Percentiles rank a stretch among this genome's conserved stretches.
phyloP scores from a whole-genome alignment of 2,329 filamentous ascomycete species.

The Talaromyces verruculosus region DNA sequence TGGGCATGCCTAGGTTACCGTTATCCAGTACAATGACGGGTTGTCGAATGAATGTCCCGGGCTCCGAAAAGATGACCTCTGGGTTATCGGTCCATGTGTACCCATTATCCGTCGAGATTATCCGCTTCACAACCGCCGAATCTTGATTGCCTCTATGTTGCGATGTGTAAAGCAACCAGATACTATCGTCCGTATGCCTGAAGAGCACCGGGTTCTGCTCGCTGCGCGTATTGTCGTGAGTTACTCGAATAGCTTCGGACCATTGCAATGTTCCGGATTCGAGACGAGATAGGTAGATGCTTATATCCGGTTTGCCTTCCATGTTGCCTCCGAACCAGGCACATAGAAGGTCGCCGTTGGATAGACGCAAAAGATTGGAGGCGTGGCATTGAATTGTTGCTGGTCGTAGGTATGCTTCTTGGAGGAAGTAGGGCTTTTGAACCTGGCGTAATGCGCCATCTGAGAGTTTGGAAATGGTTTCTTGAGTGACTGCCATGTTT shows the following conservation, averaged over 20 bases:
- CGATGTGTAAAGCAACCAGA: conserved; percentile 50
- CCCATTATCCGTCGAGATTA: conserved; percentile 39
- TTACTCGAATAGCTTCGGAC: conserved; percentile 39
- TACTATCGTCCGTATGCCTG: conserved; percentile 34
- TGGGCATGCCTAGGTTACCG: conserved; percentile 45
- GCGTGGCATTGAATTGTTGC: conserved; percentile 48
- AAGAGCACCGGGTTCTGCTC: conserved; percentile 51
- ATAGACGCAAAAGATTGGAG: conserved; percentile 46
- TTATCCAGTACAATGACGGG: conserved; percentile 41
- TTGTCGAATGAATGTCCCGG: conserved; percentile 46
- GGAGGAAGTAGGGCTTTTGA: conserved; percentile 14
- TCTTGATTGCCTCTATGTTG: conserved; percentile 50
- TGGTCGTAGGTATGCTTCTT: conserved; percentile 36
- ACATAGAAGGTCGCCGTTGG: conserved; percentile 45
- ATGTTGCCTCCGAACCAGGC: conserved; percentile 50
- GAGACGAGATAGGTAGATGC: conserved; percentile 45
- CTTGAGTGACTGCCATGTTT: conserved; percentile 17
- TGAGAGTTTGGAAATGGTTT: conserved; percentile 1
- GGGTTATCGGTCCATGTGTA: conserved; percentile 39
- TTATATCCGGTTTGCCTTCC: conserved; percentile 48
- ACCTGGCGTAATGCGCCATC: conserved; percentile 7
- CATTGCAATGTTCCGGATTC: conserved; percentile 33
- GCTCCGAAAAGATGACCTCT: conserved; percentile 34
- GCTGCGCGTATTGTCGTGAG: conserved; percentile 42
- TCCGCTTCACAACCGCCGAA: conserved; percentile 41